These are phyloP conservation scores for Leishmania braziliensis DNA, from an alignment of 208 protist species.

Conservation along the genomic window DNA sequence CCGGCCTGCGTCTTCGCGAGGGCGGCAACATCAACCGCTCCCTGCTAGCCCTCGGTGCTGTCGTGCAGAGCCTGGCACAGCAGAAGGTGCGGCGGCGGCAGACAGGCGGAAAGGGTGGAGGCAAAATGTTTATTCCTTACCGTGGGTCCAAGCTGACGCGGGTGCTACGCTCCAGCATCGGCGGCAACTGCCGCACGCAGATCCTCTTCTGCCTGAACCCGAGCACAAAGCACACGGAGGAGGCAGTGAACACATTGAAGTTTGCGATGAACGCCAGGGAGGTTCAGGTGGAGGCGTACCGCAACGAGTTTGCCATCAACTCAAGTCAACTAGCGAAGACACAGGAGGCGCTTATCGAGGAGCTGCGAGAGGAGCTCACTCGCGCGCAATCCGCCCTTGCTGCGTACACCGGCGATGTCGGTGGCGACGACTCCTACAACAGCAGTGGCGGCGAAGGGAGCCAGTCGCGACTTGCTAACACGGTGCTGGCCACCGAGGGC, in stretches of 20 bases:
- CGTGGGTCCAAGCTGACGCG: conserved; percentile 86
- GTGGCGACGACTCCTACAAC: background rate
- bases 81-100: conserved; percentile 29
- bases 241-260: conserved; percentile 84
- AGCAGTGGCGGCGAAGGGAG: background rate
- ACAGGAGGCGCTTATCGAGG: conserved; percentile 73
- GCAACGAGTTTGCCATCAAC: conserved; percentile 72
- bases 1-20: conserved; percentile 84
- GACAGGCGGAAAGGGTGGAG: conserved; percentile 19
- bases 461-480: background rate
- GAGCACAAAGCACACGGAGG: conserved; percentile 60
- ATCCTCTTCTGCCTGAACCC: conserved; percentile 86
- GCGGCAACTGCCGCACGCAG: conserved; percentile 83
- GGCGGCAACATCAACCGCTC: conserved; percentile 96
- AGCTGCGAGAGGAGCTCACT: conserved; percentile 68
- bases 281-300: conserved; percentile 64
- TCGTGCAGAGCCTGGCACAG: conserved; percentile 88
- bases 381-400: conserved; percentile 44
- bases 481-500: background rate
- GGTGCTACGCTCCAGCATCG: conserved; percentile 71
- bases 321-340: conserved; percentile 58
- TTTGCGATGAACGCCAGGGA: conserved; percentile 88
- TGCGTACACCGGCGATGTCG: conserved; percentile 3
- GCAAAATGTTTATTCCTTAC: conserved; percentile 73
- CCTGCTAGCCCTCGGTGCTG: conserved; percentile 91